phyloP scores from a whole-genome alignment of 306 rosid genomes.

The Gynostemma pentaphyllum region DNA sequence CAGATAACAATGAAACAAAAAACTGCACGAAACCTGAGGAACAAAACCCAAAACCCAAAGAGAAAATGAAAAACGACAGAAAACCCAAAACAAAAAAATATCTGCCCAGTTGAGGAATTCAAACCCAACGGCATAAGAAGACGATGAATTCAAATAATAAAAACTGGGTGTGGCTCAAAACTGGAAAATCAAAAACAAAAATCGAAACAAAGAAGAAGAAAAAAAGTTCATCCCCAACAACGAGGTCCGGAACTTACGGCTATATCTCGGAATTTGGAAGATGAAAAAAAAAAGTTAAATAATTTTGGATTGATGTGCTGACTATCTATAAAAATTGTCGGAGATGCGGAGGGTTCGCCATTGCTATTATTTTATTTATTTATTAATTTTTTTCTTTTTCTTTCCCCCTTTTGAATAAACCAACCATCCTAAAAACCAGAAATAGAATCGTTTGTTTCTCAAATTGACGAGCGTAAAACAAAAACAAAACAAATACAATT shows the following conservation, averaged over 20 bases:
- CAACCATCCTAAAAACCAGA: no score
- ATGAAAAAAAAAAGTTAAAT: constrained; percentile 23
- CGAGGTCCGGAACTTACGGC: constrained; percentile 34
- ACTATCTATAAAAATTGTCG: constrained; percentile 22
- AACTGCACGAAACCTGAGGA: neutral
- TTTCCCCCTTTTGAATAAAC: no score
- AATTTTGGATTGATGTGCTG: constrained; percentile 22
- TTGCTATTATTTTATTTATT: neutral
- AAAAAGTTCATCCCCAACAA: constrained; percentile 16
- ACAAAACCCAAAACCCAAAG: constrained; percentile 17
- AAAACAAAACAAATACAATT: no score
- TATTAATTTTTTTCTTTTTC: no score
- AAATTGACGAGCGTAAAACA: no score
- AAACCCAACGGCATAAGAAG: constrained; percentile 25
- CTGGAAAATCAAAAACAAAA: constrained; percentile 6
- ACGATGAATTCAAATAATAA: constrained; percentile 17
- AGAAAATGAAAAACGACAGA: constrained; percentile 26
- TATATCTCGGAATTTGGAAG: constrained; percentile 24
- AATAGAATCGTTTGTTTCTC: no score
- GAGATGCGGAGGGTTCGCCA: constrained; percentile 21
- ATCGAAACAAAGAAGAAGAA: neutral
- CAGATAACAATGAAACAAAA: neutral
- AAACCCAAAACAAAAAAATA: constrained; percentile 29
- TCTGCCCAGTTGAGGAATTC: constrained; percentile 37
- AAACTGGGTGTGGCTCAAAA: constrained; percentile 14